These are phyloP conservation scores for Trichoderma asperellum DNA, from an alignment of 2,329 filamentous ascomycete genomes.

Conservation along the genomic window DNA sequence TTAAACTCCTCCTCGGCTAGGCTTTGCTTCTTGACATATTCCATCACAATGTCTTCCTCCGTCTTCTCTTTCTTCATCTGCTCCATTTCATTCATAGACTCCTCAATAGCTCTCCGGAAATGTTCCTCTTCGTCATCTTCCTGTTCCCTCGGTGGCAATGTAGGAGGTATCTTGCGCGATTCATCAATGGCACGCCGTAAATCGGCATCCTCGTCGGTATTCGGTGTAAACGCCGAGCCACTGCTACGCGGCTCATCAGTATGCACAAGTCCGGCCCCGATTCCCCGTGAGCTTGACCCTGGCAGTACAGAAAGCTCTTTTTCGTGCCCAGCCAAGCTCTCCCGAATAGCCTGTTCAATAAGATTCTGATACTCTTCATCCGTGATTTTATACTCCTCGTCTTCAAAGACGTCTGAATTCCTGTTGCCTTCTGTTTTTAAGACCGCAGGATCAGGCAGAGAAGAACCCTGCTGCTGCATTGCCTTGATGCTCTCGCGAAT, in stretches of 20 bases:
- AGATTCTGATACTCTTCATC: conserved; percentile 62
- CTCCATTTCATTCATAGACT: conserved; percentile 49
- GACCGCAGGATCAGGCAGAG: conserved; percentile 36
- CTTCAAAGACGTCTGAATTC: conserved; percentile 42
- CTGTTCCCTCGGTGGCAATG: conserved; percentile 22
- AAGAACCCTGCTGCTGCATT: conserved; percentile 42
- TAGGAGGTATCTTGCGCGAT: conserved; percentile 40
- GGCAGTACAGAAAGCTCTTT: conserved; percentile 29
- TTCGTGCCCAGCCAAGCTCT: conserved; percentile 48
- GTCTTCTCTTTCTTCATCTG: conserved; percentile 50
- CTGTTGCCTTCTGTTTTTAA: conserved; percentile 33
- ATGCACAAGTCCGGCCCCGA: conserved; percentile 16
- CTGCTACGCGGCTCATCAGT: not conserved
- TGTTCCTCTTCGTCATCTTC: conserved; percentile 45
- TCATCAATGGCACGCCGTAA: conserved; percentile 48
- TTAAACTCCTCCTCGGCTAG: conserved; percentile 65
- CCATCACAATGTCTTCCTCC: conserved; percentile 74
- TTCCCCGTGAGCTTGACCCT: conserved; percentile 32
- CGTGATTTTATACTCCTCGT: conserved; percentile 52
- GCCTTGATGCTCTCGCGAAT: conserved; percentile 73
- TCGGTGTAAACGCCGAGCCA: not conserved
- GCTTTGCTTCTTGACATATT: conserved; percentile 79
- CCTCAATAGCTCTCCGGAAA: conserved; percentile 51
- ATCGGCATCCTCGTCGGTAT: conserved; percentile 48
- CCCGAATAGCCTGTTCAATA: conserved; percentile 59